Evolutionary conservation across 108 stramenopile species (phyloP).

Genomic region (Schizochytrium sp.): DNA sequence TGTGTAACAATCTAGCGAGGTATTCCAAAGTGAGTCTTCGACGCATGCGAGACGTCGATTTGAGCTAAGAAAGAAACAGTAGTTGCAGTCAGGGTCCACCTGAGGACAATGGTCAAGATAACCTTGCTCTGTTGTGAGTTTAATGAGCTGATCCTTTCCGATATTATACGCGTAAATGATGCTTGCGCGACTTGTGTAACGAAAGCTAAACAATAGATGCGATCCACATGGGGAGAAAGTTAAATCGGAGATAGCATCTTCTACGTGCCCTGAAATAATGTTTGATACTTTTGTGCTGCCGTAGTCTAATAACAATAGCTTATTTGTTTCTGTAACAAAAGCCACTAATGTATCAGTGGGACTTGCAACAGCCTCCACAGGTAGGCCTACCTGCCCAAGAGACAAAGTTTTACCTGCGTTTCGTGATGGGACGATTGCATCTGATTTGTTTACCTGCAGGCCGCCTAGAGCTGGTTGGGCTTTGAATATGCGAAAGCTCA

Average conservation of each 20-base stretch:
- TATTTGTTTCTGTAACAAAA: neutral
- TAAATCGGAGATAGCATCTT: neutral
- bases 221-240: constrained; percentile 13
- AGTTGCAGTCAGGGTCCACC: constrained; percentile 25
- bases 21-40: constrained; percentile 7
- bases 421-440: neutral
- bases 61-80: constrained; percentile 35
- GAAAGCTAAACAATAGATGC: neutral
- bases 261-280: neutral
- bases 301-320: constrained; percentile 3
- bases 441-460: neutral
- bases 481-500: neutral
- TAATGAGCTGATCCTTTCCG: neutral
- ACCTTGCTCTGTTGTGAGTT: neutral
- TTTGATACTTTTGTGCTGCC: neutral
- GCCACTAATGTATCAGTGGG: neutral
- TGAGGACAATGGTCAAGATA: constrained; percentile 15
- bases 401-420: neutral
- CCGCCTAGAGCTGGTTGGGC: neutral
- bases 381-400: neutral
- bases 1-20: neutral
- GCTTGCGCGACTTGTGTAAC: constrained; percentile 1
- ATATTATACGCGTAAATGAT: constrained; percentile 17
- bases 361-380: neutral
- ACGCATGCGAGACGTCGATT: constrained; percentile 33